Base-by-base conservation (phyloP, 2,329 filamentous ascomycete species). In the Truncatella angustata region DNA sequence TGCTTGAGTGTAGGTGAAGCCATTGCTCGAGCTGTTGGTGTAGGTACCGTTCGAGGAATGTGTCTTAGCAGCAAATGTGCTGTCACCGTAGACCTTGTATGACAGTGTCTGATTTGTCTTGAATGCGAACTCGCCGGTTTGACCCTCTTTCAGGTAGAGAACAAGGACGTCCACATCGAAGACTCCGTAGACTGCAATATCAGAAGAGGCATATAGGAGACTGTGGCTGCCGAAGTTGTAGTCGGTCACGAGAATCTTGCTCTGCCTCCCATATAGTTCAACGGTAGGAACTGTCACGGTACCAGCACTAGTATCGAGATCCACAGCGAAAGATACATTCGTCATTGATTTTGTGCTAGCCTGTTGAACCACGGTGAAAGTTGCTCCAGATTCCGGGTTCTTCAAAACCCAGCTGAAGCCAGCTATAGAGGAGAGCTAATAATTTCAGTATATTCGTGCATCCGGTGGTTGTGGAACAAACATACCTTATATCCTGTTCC, bases 161-260 rank as follows among this genome's bases (percentile, higher is more conserved):
- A 75, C 76, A 14, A 81, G 60, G 0, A 78, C 74, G 30, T 75
- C 67, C 11, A 67, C 64, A 18, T 44, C 40, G 28, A 81, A 79
- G 2, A 70, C 66, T 2, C 70, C 73, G 55, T 74, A 75, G 1
- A 74, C 76, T 16, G 79, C 62, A 5, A 82, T 63, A 49, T 82
- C 78, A 0, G 75, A 73, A 0, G 78, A 76, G 2, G 75, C 76
- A 60, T 79, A 82, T 0, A 80, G 65, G 3, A 82, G 62, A 3
- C 66, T 74, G 24, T 74, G 68, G 1, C 67, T 66, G 4, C 79
- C 77, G 51, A 81, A 66, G 0, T 61, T 60, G 49, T 81, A 81
- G 57, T 82, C 77, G 0, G 77, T 80, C 18, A 80, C 74, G 3
- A 81, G 65, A 54, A 81, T 80, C 56, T 79, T 79, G 59, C 75